Conservation (phyloP, 1,139 yeast genomes). For the Nakaseomyces glabratus region DNA sequence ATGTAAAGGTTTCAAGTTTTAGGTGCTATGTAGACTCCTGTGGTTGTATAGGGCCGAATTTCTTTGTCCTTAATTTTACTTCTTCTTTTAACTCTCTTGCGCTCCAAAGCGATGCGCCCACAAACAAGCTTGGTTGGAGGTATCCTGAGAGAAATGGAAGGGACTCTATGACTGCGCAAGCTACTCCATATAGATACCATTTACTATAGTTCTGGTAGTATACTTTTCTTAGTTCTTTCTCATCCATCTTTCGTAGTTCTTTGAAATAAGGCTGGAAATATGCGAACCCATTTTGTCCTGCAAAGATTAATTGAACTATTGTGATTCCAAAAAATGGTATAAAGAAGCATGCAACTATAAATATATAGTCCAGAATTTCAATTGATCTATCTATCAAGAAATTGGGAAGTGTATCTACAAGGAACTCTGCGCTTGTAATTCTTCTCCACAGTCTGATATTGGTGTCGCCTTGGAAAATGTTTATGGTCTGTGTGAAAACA, state of each 20-base stretch:
- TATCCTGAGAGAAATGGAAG: slow-evolving; percentile 14
- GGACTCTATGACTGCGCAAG: slow-evolving; percentile 12
- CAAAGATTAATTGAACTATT: slow-evolving; percentile 9
- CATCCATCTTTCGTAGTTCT: slow-evolving; percentile 9
- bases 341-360: slow-evolving; percentile 5
- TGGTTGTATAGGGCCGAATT: slow-evolving; percentile 6
- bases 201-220: slow-evolving; percentile 13
- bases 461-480: background rate
- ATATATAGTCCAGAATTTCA: background rate
- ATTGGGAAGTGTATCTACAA: background rate
- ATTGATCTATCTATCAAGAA: background rate
- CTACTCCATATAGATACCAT: slow-evolving; percentile 13
- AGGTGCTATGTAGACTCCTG: no score
- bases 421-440: slow-evolving; percentile 1
- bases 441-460: slow-evolving; percentile 7
- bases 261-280: slow-evolving; percentile 12
- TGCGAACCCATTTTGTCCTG: slow-evolving; percentile 12
- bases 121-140: slow-evolving; percentile 10
- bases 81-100: slow-evolving; percentile 7
- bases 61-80: slow-evolving; percentile 2
- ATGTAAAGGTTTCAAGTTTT: no score
- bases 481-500: background rate
- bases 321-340: slow-evolving; percentile 13
- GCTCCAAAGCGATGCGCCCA: slow-evolving; percentile 16
- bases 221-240: slow-evolving; percentile 6